Base-by-base conservation (phyloP, 805 yeast genomes). In the Starmerella bombi region DNA sequence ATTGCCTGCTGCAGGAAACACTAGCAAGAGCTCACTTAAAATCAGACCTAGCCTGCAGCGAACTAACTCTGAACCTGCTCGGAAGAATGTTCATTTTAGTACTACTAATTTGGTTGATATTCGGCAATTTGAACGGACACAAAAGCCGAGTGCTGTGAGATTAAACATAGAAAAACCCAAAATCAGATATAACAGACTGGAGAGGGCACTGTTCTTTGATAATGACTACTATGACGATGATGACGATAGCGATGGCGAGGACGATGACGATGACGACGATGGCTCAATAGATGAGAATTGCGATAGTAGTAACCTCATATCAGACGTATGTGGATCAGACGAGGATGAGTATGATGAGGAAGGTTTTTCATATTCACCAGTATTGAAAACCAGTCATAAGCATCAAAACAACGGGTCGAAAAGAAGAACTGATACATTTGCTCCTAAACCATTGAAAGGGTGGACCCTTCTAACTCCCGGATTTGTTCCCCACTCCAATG, bases 21-120 rank as follows among this genome's bases (percentile, higher is more conserved):
- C n/a, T n/a, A 79, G 83, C 34, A 81, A 81, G 55, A 74, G 86
- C 2, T 77, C 82, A 12, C 64, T 83, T 41, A 79, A 77, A 53
- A 44, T 50, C 21, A 39, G 48, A 7, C 57, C 59, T 16, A 51
- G 66, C 9, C 57, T 64, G n/a, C 58, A 52, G 28, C 58, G 63
- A 18, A 57, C 61, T 34, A 46, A 53, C 35, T 52, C 60, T 19
- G 55, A 60, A 51, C 67, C 69, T 9, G 56, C 61, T 47, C 56
- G 63, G 60, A 16, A 71, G 75, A 3, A 70, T 70, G 95, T 84
- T 6, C 94, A 83, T 63, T 84, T 84, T 56, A 84, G 81, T 36
- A 68, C 72, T 34, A 72, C 66, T 16, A 42, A 46, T 17, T 64
- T 63, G 33, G 60, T 53, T 43, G 71, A 80, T 49, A 77, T 83